phyloP scores from a whole-genome alignment of 495 filamentous ascomycete genomes.

The Penicillium longicatenatum region DNA sequence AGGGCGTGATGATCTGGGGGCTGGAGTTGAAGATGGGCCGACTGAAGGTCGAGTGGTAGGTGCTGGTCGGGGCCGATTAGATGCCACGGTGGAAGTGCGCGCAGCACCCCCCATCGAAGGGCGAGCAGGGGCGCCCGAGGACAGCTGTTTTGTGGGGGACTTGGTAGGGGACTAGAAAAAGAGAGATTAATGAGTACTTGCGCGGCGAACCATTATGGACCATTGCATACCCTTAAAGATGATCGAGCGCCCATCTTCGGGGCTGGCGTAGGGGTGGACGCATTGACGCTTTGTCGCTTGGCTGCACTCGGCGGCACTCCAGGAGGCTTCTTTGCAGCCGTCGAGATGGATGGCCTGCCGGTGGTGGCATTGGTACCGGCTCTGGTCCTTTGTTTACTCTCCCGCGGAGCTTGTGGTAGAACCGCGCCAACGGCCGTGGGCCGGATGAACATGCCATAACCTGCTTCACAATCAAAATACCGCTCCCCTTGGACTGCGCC shows the following conservation, averaged over 20 bases:
- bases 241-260: slow-evolving; percentile 51
- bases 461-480: slow-evolving; percentile 84
- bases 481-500: slow-evolving; percentile 84
- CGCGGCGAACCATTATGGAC: background rate
- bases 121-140: slow-evolving; percentile 54
- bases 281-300: slow-evolving; percentile 68
- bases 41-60: slow-evolving; percentile 62
- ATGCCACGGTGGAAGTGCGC: slow-evolving; percentile 41
- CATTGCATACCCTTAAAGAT: slow-evolving; percentile 59
- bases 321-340: slow-evolving; percentile 39
- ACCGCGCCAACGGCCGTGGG: slow-evolving; percentile 60
- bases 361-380: slow-evolving; percentile 26
- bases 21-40: slow-evolving; percentile 58
- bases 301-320: slow-evolving; percentile 50
- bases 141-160: slow-evolving; percentile 77
- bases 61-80: slow-evolving; percentile 54
- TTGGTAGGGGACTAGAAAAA: slow-evolving; percentile 68
- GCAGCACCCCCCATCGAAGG: slow-evolving; percentile 54
- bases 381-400: slow-evolving; percentile 39
- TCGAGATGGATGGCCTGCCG: slow-evolving; percentile 36
- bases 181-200: slow-evolving; percentile 10
- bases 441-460: slow-evolving; percentile 86
- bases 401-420: slow-evolving; percentile 56
- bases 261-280: slow-evolving; percentile 65
- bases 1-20: slow-evolving; percentile 37